A percentile compares a stretch with the other conserved stretches of the same genome.
phyloP scores from a whole-genome alignment of 2,329 filamentous ascomycete genomes.

The Trichoderma hamatum region DNA sequence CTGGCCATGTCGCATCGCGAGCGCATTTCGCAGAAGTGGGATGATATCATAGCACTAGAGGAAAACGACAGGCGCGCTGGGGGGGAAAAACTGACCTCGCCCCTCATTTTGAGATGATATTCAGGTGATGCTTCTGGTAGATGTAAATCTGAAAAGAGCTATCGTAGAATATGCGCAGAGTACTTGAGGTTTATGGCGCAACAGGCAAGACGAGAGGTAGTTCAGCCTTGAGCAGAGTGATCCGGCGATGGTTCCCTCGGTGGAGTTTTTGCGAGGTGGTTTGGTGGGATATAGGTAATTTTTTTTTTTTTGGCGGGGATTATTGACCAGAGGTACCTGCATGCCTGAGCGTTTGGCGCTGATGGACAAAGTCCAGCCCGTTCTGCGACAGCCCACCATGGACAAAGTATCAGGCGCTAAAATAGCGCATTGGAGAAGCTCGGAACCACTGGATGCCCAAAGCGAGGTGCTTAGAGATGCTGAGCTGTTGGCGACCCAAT shows the following conservation, averaged over 20 bases:
- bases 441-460: neutral
- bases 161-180: neutral
- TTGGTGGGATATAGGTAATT: slow-evolving; percentile 3
- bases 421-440: slow-evolving; percentile 13
- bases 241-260: slow-evolving; percentile 42
- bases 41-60: slow-evolving; percentile 16
- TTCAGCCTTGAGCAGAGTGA: slow-evolving; percentile 30
- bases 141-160: neutral
- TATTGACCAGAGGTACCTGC: slow-evolving; percentile 17
- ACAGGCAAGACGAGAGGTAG: slow-evolving; percentile 33
- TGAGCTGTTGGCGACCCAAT: neutral
- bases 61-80: neutral
- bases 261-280: slow-evolving; percentile 19
- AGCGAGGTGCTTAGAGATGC: neutral
- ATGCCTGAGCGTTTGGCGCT: slow-evolving; percentile 3
- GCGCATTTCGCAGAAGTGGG: neutral
- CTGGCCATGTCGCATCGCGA: slow-evolving; percentile 3
- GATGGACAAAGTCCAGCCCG: slow-evolving; percentile 6
- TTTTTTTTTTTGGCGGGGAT: slow-evolving; percentile 11
- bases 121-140: neutral
- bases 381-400: neutral
- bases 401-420: neutral
- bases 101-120: slow-evolving; percentile 52
- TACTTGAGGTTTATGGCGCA: slow-evolving; percentile 17
- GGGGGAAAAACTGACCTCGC: slow-evolving; percentile 51